Evolutionary conservation across 495 filamentous ascomycete species (phyloP).

Genomic region (Friedmanniomyces endolithicus): DNA sequence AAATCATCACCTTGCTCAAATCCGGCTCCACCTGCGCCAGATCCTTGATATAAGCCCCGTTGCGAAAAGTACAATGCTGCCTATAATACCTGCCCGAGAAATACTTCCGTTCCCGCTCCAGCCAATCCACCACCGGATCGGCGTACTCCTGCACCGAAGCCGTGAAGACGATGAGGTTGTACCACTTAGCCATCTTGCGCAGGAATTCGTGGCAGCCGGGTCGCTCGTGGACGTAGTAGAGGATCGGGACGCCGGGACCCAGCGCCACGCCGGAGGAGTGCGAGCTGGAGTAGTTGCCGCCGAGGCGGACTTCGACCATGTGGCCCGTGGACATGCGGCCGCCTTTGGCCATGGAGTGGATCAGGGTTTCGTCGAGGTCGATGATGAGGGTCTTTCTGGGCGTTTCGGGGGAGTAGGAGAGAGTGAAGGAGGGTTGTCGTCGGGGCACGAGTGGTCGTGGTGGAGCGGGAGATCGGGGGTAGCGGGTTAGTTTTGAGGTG

Average conservation of each 20-base stretch:
- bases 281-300: slow-evolving; percentile 30
- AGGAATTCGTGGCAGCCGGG: slow-evolving; percentile 95
- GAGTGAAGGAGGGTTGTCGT: slow-evolving; percentile 68
- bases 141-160: slow-evolving; percentile 97
- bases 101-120: slow-evolving; percentile 91
- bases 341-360: slow-evolving; percentile 93
- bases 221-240: slow-evolving; percentile 97
- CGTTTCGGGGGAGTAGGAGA: slow-evolving; percentile 31
- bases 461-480: slow-evolving; percentile 76
- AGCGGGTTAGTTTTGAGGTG: slow-evolving; percentile 55
- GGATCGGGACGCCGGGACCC: slow-evolving; percentile 84
- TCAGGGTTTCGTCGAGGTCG: slow-evolving; percentile 92
- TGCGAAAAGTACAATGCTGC: slow-evolving; percentile 89
- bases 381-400: slow-evolving; percentile 85
- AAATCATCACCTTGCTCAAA: slow-evolving; percentile 91
- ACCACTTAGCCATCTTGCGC: slow-evolving; percentile 86
- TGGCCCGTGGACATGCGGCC: slow-evolving; percentile 92
- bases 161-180: slow-evolving; percentile 93
- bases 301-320: slow-evolving; percentile 91
- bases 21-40: slow-evolving; percentile 91
- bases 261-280: slow-evolving; percentile 23
- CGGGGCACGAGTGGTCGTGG: slow-evolving; percentile 80
- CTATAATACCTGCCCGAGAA: slow-evolving; percentile 86
- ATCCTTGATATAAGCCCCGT: slow-evolving; percentile 96
- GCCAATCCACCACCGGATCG: slow-evolving; percentile 97